Evolutionary conservation across 1,284 basidiomycete species (phyloP), one percentile per base, ranked within the genome.

Genomic region (Spongiforma sp.): DNA sequence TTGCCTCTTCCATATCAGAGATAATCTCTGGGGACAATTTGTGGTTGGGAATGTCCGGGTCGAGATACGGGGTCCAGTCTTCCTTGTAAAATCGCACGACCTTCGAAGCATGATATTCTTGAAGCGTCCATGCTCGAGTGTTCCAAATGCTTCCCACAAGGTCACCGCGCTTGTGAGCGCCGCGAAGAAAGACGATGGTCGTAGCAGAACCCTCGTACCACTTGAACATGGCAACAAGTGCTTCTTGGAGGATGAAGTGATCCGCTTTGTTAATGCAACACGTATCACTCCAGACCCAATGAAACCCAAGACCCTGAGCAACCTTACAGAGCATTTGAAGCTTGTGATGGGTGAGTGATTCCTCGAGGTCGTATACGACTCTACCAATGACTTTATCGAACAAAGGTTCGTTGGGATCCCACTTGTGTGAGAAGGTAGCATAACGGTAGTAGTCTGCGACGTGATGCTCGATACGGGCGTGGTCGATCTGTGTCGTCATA

Each of bases 91-190:
- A 62, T 36, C 48, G 50, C 19, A 65, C 46, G 1, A 41, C 43
- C 21, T 52, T 55, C 11, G 62, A 46, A 12, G 68, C 64, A n/a
- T 65, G 32, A 17, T 68, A 57, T 33, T 63, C 68, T 54, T 65
- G 68, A 6, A 64, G 62, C 15, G 63, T 68, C 69, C 66, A 68
- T 1, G 53, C 68, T 3, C 68, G 54, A 24, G 39, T 59, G 19
- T 64, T 64, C 63, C 63, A 59, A 36, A 34, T 21, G 7, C 57
- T 64, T 17, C 9, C 14, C 28, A 32, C 9, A 7, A 65, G 64
- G 48, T 26, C 63, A 12, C 65, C 65, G 4, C 17, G 46, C 6
- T 2, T n/a, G 3, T 8, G 33, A 21, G 64, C 54, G 1, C 48
- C 65, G 24, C 53, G 34, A 26, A 66, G 65, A 12, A 59, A 59